These are phyloP conservation scores for Dryas alaskensis DNA, from an alignment of 306 rosid genomes.

Conservation along the genomic window DNA sequence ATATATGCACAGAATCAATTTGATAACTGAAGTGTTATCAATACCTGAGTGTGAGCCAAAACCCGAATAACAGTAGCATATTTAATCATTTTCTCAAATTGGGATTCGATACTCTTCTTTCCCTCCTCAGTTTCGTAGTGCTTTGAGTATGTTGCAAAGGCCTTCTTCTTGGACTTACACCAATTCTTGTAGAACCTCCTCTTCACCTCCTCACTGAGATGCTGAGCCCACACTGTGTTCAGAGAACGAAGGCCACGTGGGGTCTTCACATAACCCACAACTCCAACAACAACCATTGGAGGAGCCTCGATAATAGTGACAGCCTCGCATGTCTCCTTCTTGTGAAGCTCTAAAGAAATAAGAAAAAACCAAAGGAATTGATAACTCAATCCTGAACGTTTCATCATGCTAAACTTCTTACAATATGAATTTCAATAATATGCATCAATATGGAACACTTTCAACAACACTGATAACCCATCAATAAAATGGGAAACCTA, in stretches of 20 bases:
- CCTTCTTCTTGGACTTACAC: slow-evolving; percentile 95
- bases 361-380: too few species aligned
- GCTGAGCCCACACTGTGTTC: slow-evolving; percentile 88
- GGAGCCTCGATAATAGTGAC: slow-evolving; percentile 83
- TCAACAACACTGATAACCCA: background rate
- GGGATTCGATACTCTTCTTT: slow-evolving; percentile 56
- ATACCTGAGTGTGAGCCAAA: slow-evolving; percentile 89
- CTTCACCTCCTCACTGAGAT: slow-evolving; percentile 73
- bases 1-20: background rate
- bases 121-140: slow-evolving; percentile 72
- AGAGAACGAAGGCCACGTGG: slow-evolving; percentile 84
- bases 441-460: too few species aligned
- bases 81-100: slow-evolving; percentile 72
- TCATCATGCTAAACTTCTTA: too few species aligned
- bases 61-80: slow-evolving; percentile 71
- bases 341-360: slow-evolving; percentile 63
- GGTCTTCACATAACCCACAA: slow-evolving; percentile 80
- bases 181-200: slow-evolving; percentile 83
- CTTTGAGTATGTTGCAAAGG: slow-evolving; percentile 69
- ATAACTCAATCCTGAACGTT: too few species aligned
- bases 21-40: background rate
- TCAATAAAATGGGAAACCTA: background rate
- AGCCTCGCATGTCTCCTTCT: slow-evolving; percentile 88
- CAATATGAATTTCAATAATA: too few species aligned
- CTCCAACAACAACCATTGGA: slow-evolving; percentile 80